phyloP scores from a whole-genome alignment of 371 early-diverging fungal species.

The Rhizopus sp. region DNA sequence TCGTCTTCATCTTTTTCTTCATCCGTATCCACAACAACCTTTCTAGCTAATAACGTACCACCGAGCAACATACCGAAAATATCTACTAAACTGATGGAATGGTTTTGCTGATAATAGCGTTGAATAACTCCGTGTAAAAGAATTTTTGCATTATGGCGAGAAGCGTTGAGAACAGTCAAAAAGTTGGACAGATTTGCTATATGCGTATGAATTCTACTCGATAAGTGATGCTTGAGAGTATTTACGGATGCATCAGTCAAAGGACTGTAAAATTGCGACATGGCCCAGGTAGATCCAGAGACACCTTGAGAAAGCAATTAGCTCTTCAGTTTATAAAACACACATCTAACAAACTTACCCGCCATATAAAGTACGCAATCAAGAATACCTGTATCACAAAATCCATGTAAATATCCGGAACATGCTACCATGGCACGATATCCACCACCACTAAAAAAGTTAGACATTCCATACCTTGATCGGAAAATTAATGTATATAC shows the following conservation, averaged over 20 bases:
- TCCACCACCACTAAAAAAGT: conserved; percentile 62
- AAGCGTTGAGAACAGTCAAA: conserved; percentile 34
- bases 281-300: conserved; percentile 62
- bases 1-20: background rate
- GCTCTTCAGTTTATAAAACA: conserved; percentile 7
- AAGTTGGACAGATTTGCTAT: conserved; percentile 50
- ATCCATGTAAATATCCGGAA: conserved; percentile 59
- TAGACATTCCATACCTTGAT: background rate
- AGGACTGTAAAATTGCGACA: conserved; percentile 43
- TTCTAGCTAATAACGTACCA: conserved; percentile 54
- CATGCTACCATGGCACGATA: conserved; percentile 73
- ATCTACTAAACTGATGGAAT: conserved; percentile 63
- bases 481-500: conserved; percentile 23
- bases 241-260: conserved; percentile 27
- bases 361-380: conserved; percentile 66
- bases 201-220: conserved; percentile 40
- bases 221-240: conserved; percentile 32
- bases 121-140: conserved; percentile 54
- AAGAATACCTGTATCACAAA: conserved; percentile 56
- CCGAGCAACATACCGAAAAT: conserved; percentile 69
- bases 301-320: conserved; percentile 24
- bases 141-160: conserved; percentile 44
- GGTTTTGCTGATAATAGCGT: conserved; percentile 51
- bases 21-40: conserved; percentile 9
- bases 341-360: conserved; percentile 21